These are phyloP conservation scores for Zangia roseola DNA, from an alignment of 768 basidiomycete species.

Conservation along the genomic window DNA sequence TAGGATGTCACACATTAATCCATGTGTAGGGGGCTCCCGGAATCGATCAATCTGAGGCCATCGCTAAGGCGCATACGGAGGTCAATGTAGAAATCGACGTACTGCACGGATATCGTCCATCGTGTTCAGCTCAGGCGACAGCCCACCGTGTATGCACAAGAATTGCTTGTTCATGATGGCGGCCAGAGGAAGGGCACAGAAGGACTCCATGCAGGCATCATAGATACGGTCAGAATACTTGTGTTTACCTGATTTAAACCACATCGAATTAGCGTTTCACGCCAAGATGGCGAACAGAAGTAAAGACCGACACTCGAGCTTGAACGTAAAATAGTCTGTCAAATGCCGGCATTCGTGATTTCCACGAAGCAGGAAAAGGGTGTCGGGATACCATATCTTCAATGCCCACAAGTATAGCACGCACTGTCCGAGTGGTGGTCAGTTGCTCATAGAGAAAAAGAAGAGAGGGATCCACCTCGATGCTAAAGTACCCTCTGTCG, in stretches of 20 bases:
- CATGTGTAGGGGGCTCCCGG: slow-evolving; percentile 96
- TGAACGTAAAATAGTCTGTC: slow-evolving; percentile 99
- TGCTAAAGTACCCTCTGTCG: slow-evolving; percentile 91
- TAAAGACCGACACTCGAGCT: slow-evolving; percentile 81
- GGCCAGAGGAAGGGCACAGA: slow-evolving; percentile 92
- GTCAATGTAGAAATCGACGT: slow-evolving; percentile 27
- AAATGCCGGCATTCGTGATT: slow-evolving; percentile 99
- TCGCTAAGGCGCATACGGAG: neutral
- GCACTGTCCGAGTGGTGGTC: slow-evolving; percentile 53
- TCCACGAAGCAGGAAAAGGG: slow-evolving; percentile 92
- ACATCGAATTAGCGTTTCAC: slow-evolving; percentile 4
- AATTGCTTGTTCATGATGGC: slow-evolving; percentile 99
- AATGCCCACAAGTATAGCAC: slow-evolving; percentile 97
- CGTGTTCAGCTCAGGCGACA: slow-evolving; percentile 93
- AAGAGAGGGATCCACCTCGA: slow-evolving; percentile 58
- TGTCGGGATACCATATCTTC: slow-evolving; percentile 99
- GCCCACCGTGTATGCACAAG: slow-evolving; percentile 95
- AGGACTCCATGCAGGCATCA: slow-evolving; percentile 97
- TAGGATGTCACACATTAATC: slow-evolving; percentile 97
- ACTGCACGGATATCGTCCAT: slow-evolving; percentile 92
- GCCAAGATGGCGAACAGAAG: neutral
- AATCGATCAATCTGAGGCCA: slow-evolving; percentile 85
- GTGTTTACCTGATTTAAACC: slow-evolving; percentile 74
- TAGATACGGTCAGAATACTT: slow-evolving; percentile 98
- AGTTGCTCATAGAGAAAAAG: neutral